Conservation (phyloP, 2,329 filamentous ascomycete genomes). For the Fusarium nisikadoi region DNA sequence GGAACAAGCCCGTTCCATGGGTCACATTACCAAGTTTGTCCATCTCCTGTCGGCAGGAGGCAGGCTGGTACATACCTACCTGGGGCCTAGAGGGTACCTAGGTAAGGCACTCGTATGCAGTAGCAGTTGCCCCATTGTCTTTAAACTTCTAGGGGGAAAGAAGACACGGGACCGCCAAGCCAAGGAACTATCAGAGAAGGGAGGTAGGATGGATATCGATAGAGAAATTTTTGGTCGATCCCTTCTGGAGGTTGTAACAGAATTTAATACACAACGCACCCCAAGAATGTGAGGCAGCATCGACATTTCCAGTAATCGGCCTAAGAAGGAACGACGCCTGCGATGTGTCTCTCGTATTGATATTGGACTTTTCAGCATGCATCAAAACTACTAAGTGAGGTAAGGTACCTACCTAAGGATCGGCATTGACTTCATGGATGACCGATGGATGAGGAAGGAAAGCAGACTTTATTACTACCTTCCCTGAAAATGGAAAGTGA, state of each 20-base stretch:
- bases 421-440: background rate
- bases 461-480: slow-evolving; percentile 14
- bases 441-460: slow-evolving; percentile 4
- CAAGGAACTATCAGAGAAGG: slow-evolving; percentile 25
- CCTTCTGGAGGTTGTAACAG: slow-evolving; percentile 1
- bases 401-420: background rate
- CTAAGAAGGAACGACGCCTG: background rate
- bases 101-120: slow-evolving; percentile 3
- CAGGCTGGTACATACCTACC: background rate
- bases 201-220: slow-evolving; percentile 2
- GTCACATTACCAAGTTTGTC: background rate
- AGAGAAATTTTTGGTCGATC: slow-evolving; percentile 22
- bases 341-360: background rate
- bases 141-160: slow-evolving; percentile 4
- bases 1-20: background rate
- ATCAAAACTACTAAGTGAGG: background rate
- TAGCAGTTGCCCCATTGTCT: slow-evolving; percentile 11
- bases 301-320: background rate
- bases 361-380: slow-evolving; percentile 5
- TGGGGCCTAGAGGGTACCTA: background rate
- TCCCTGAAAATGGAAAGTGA: slow-evolving; percentile 7
- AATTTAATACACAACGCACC: slow-evolving; percentile 1
- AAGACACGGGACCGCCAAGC: slow-evolving; percentile 23
- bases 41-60: background rate
- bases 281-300: slow-evolving; percentile 1